Evolutionary conservation across 768 basidiomycete genomes (phyloP).

Genomic region (Tricholoma matsutake): DNA sequence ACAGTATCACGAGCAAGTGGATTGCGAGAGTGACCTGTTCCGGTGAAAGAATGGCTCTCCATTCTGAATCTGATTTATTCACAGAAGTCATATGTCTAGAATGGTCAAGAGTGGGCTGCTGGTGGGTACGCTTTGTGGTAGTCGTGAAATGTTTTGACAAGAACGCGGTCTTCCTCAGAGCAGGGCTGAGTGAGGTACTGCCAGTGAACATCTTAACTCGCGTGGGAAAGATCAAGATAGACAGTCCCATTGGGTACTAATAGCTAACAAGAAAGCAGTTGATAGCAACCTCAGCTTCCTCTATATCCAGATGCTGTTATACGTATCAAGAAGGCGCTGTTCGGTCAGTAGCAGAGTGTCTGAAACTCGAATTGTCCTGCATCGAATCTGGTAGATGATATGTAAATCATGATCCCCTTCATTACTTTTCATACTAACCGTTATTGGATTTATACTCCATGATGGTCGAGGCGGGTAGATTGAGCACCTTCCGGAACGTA

Average conservation of each 20-base stretch:
- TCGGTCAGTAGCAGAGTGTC: constrained; percentile 58
- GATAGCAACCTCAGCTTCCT: neutral
- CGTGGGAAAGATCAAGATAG: neutral
- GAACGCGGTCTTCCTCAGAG: neutral
- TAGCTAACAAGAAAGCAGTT: neutral
- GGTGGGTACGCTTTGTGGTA: neutral
- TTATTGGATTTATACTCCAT: constrained; percentile 98
- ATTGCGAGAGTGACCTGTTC: constrained; percentile 63
- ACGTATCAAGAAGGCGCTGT: constrained; percentile 25
- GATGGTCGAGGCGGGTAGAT: constrained; percentile 70
- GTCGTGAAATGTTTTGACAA: neutral
- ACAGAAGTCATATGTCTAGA: constrained; percentile 35
- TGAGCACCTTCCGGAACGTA: constrained; percentile 71
- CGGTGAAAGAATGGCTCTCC: constrained; percentile 75
- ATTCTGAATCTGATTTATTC: constrained; percentile 70
- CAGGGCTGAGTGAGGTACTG: neutral
- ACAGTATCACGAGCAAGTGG: neutral
- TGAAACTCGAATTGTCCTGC: constrained; percentile 86
- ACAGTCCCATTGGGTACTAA: neutral
- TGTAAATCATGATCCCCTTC: neutral
- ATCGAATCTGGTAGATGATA: constrained; percentile 61
- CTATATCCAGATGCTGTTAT: constrained; percentile 1
- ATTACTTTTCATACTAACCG: constrained; percentile 40
- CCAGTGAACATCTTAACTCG: neutral
- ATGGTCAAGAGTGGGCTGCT: neutral